Evolutionary conservation across 2,329 filamentous ascomycete genomes (phyloP), one percentile per base, ranked within the genome.

Genomic region (Ophiostoma novo-ulmi): DNA sequence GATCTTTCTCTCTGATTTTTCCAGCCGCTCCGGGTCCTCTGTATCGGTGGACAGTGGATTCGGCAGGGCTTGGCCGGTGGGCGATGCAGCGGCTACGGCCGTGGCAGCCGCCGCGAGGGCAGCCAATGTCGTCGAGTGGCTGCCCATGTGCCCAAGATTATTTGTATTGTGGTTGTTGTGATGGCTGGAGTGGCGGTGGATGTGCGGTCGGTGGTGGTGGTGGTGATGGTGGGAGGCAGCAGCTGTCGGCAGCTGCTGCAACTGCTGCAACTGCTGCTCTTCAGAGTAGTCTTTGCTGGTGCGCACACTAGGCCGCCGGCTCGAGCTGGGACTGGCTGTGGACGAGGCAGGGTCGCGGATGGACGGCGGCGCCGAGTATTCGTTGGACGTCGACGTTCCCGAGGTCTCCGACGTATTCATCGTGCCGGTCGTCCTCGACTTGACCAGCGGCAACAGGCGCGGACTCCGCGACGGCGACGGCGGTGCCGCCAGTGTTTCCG

Each of bases 301-400:
- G 39, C 69, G 70, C 8, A 68, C 44, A 36, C 71, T 74, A 1
- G 72, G 68, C n/a, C 71, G 71, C 1, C 72, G 70, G 64, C 73
- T 73, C n/a, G 68, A 67, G 38, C 22, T 69, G 7, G 71, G 72
- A 31, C 71, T 73, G 5, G 39, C 36, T 10, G 35, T 65, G 5
- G 31, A 35, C 3, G 71, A 70, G 5, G 63, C n/a, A 1, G 58
- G 58, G 14, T 52, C 36, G 36, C 36, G 70, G 5, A 66, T 22
- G 6, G 69, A 66, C 1, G 61, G 26, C 48, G 58, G 22, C 14
- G 65, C 22, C 10, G 38, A 35, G 67, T 48, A 6, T 35, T 41
- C 55, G 52, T 52, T 35, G 4, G 67, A n/a, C 17, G 70, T 68
- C 67, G 70, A 66, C 55, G 71, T 78, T 75, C 14, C 75, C 77